Percentiles rank a stretch among this genome's conserved stretches.
These are phyloP conservation scores for Nemania diffusa DNA, from an alignment of 2,329 filamentous ascomycete genomes.

Conservation along the genomic window DNA sequence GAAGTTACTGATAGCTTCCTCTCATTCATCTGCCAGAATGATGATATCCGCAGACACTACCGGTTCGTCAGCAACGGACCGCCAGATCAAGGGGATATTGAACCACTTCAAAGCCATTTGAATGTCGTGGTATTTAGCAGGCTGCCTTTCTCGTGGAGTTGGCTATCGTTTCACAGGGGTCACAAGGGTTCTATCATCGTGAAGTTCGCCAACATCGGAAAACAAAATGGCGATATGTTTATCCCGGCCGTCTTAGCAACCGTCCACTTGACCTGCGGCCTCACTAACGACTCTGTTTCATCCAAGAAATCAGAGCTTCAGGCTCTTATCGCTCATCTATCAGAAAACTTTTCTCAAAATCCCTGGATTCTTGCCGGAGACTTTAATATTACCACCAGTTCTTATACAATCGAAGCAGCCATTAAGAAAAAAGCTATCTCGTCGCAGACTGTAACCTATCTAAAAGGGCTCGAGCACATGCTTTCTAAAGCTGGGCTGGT, in stretches of 20 bases:
- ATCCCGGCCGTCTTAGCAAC: constrained; percentile 62
- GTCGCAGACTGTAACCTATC: constrained; percentile 54
- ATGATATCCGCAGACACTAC: constrained; percentile 59
- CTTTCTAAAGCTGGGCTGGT: constrained; percentile 59
- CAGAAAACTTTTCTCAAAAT: constrained; percentile 52
- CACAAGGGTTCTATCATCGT: constrained; percentile 69
- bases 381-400: constrained; percentile 72
- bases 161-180: constrained; percentile 62
- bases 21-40: constrained; percentile 61
- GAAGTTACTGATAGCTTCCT: constrained; percentile 75
- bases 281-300: constrained; percentile 67
- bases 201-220: constrained; percentile 50
- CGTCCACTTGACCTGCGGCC: constrained; percentile 70
- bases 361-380: constrained; percentile 71
- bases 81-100: constrained; percentile 61
- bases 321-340: constrained; percentile 60
- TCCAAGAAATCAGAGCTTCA: constrained; percentile 67
- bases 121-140: constrained; percentile 71
- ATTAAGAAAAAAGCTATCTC: constrained; percentile 65
- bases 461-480: constrained; percentile 59
- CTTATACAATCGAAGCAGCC: constrained; percentile 64
- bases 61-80: constrained; percentile 68
- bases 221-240: constrained; percentile 42
- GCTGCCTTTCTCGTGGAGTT: constrained; percentile 65
- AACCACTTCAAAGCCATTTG: constrained; percentile 67